Base-by-base conservation (phyloP, 208 protist genomes). In the Crithidia sp. region DNA sequence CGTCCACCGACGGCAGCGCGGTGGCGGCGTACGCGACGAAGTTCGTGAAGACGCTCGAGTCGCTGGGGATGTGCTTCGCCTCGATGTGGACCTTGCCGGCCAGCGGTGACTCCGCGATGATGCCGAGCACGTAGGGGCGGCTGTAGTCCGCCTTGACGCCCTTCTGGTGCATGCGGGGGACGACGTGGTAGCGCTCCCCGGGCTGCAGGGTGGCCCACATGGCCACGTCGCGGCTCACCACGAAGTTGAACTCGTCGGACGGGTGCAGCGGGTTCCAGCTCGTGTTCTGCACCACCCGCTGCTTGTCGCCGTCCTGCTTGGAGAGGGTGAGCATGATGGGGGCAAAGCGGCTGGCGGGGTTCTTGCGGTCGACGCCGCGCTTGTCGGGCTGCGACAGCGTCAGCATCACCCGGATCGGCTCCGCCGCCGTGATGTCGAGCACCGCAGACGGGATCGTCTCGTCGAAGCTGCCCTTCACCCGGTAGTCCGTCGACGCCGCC, bases 311-410 rank as follows among this genome's bases (percentile, higher is more conserved):
- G n/a, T 66, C 61, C 28, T 62, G 64, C 56, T 60, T 58, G 10
- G 82, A 62, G 37, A 94, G 77, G 47, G 76, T 81, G 17, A 94
- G 61, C 86, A 91, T 86, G 47, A 94, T 79, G 17, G 89, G 82
- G 4, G 85, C 79, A 47, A 80, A 79, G 43, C 57, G 61, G 39
- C 82, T 75, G 12, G 79, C 72, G 14, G 67, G 63, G 16, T 79
- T 59, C 0, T 28, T 43, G 43, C 74, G 43, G 9, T 67, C 44
- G 14, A 83, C 40, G 44, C 88, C 88, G 14, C 89, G 89, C 75
- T 91, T 91, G 63, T 94, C 89, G 49, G 74, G 85, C 72, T 95
- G 90, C 14, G 86, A 87, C 43, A 95, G 78, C 14, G 77, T 81
- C n/a, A 91, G 45, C 13, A 77, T 43, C 50, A 86, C 79, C 39